phyloP scores from a whole-genome alignment of 2,329 filamentous ascomycete genomes.

The Aspergillus japonicus region DNA sequence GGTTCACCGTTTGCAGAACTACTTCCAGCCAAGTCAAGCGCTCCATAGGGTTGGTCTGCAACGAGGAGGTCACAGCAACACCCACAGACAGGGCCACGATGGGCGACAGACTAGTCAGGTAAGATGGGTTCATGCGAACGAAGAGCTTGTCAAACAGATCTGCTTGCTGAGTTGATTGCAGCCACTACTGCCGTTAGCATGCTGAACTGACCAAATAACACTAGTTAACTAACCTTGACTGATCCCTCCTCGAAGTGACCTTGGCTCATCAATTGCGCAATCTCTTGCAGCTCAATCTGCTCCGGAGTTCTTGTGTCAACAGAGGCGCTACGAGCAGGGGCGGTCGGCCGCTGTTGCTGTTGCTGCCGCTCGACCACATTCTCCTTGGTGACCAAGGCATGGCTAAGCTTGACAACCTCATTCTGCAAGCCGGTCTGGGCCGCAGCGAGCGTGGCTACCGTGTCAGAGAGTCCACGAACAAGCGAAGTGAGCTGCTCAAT shows the following conservation, averaged over 20 bases:
- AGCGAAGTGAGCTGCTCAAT: constrained; percentile 60
- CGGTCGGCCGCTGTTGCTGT: constrained; percentile 15
- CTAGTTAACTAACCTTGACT: constrained; percentile 39
- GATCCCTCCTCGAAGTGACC: constrained; percentile 47
- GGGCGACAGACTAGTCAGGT: constrained; percentile 55
- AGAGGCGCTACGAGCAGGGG: constrained; percentile 11
- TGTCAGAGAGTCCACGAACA: constrained; percentile 55
- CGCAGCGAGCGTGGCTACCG: constrained; percentile 44
- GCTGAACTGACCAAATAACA: not conserved
- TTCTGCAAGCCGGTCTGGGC: constrained; percentile 44
- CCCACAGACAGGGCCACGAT: constrained; percentile 61
- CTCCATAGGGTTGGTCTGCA: constrained; percentile 53
- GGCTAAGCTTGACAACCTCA: constrained; percentile 40
- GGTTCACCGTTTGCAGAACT: constrained; percentile 55
- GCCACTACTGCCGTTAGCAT: constrained; percentile 48
- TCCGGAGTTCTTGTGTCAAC: constrained; percentile 30
- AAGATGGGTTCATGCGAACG: constrained; percentile 56
- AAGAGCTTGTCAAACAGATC: constrained; percentile 64
- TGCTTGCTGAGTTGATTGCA: constrained; percentile 59
- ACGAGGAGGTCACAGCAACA: constrained; percentile 59
- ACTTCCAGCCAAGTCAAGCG: constrained; percentile 60
- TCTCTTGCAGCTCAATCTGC: constrained; percentile 44
- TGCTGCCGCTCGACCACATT: constrained; percentile 14
- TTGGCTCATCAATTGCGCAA: constrained; percentile 40
- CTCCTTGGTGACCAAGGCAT: constrained; percentile 28